Conservation (phyloP, 441 rosid species). For the Populus hybrid region DNA sequence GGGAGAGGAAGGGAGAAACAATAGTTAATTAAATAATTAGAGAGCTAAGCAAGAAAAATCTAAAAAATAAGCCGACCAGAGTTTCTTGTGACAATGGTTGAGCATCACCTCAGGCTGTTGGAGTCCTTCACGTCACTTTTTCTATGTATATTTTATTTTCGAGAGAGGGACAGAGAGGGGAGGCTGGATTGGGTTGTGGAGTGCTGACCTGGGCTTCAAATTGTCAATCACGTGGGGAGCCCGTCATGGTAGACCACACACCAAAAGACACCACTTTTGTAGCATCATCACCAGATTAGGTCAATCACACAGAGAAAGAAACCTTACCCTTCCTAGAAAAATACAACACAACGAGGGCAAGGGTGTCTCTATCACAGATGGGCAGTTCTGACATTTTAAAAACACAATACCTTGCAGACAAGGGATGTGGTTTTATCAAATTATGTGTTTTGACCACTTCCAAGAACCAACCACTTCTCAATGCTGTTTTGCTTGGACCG, state of each 20-base stretch:
- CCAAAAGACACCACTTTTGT: slow-evolving; percentile 10
- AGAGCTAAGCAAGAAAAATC: not conserved
- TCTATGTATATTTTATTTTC: not conserved
- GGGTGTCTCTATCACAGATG: slow-evolving; percentile 17
- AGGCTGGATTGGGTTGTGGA: slow-evolving; percentile 25
- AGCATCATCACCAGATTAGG: slow-evolving; percentile 39
- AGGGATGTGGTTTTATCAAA: slow-evolving; percentile 28
- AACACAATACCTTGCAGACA: slow-evolving; percentile 27
- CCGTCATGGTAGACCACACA: slow-evolving; percentile 52
- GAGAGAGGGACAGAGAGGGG: not conserved
- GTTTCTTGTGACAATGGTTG: slow-evolving; percentile 46
- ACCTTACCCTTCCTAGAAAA: slow-evolving; percentile 10
- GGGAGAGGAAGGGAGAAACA: slow-evolving; percentile 21
- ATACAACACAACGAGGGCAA: not conserved
- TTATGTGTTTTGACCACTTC: slow-evolving; percentile 44
- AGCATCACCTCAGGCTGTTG: slow-evolving; percentile 30
- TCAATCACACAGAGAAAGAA: slow-evolving; percentile 27
- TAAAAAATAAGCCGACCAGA: slow-evolving; percentile 38
- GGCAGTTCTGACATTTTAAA: slow-evolving; percentile 27
- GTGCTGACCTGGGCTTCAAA: slow-evolving; percentile 45
- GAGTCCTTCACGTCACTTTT: slow-evolving; percentile 49
- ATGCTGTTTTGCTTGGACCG: slow-evolving; percentile 33
- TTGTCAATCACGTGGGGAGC: slow-evolving; percentile 60
- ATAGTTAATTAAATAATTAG: not conserved
- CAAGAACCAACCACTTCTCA: slow-evolving; percentile 28